Evolutionary conservation across 768 basidiomycete species (phyloP), one percentile per base, ranked within the genome.

Genomic region (Lyophyllum shimeji): DNA sequence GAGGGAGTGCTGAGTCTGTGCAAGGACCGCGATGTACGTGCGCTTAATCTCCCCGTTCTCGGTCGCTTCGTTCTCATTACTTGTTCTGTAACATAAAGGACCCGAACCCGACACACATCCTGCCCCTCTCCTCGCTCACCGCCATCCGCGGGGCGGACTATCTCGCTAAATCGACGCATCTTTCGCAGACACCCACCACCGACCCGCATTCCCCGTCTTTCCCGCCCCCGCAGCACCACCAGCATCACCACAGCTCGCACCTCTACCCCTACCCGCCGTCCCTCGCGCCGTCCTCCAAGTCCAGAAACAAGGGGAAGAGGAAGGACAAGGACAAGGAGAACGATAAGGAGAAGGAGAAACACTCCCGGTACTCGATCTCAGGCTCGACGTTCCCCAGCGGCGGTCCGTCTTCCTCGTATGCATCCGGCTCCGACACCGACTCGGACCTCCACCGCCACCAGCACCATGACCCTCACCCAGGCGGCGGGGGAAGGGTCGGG

Each of bases 1-100:
- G 78, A 83, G 21, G 86, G 84, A 0, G 62, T 74, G 20, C 65
- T 90, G n/a, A 74, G 69, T 49, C 64, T 90, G 15, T 83, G 75
- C 61, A 83, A 79, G 62, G 75, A 79, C 23, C 75, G 79, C 25
- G 68, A 76, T 56, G 88, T 87, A 62, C 52, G 78, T 73, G 23
- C 24, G 50, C 49, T 45, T n/a, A n/a, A n/a, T n/a, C n/a, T 20
- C 18, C 48, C 44, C 3, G 34, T 13, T 37, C 15, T 42, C 27
- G 52, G 25, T 40, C 1, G 23, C 43, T 20, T 50, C 17, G 15
- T 44, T 20, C 43, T 48, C 24, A 54, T 43, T 44, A 29, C 21
- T 13, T 17, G 18, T 39, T 11, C 39, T 37, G 15, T 18, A 27
- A 15, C 17, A 17, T 29, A 43, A 58, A 84, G 82, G 75, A 80